Evolutionary conservation across 2,329 filamentous ascomycete genomes (phyloP).

Genomic region (Ophiostoma quercus): DNA sequence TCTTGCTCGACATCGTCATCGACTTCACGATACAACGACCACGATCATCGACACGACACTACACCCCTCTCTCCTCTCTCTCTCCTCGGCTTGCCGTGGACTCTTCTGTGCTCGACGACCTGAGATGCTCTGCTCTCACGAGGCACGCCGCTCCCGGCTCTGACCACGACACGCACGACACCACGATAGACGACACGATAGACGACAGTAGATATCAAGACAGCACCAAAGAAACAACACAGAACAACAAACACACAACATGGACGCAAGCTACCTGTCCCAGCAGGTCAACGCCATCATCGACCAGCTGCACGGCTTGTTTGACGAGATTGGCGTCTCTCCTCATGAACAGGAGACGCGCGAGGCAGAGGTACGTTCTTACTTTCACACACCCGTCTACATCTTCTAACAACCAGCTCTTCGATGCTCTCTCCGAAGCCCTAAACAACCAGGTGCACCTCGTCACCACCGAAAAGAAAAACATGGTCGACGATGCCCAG

Average conservation of each 20-base stretch:
- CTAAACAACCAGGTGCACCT: conserved; percentile 82
- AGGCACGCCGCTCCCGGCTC: conserved; percentile 24
- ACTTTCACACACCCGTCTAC: not conserved
- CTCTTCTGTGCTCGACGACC: conserved; percentile 5
- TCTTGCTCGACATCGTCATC: not conserved
- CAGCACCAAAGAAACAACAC: not conserved
- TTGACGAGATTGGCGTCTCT: conserved; percentile 96
- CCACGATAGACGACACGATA: no score
- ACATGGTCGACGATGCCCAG: conserved; percentile 83
- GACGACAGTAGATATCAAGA: not conserved
- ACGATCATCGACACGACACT: not conserved
- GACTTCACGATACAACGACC: not conserved
- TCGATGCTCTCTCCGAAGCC: conserved; percentile 84
- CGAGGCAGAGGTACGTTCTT: conserved; percentile 68
- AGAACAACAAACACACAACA: conserved; percentile 35
- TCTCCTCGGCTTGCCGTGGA: not conserved
- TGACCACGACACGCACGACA: conserved; percentile 13
- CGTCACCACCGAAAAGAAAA: conserved; percentile 83
- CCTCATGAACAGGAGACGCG: conserved; percentile 84
- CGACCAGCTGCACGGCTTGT: conserved; percentile 84
- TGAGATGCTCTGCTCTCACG: conserved; percentile 26
- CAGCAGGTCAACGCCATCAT: conserved; percentile 95
- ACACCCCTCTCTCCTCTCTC: not conserved
- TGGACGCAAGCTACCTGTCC: conserved; percentile 89
- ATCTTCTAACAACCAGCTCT: conserved; percentile 56